Base-by-base conservation (phyloP, 805 yeast species). In the Tetrapisispora iriomotensis region DNA sequence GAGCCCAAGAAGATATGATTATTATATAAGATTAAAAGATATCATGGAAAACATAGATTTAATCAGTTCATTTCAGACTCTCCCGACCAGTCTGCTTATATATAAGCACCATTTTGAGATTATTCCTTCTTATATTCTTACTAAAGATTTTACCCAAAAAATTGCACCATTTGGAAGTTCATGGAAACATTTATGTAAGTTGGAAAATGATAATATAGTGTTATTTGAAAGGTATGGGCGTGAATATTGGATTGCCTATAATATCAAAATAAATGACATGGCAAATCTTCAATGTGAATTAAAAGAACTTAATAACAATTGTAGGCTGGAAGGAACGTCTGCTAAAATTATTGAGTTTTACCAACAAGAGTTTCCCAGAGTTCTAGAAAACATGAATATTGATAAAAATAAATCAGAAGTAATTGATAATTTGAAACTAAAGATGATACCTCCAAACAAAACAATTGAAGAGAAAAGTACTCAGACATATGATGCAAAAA, bases 181-280 rank as follows among this genome's bases (percentile, higher is more conserved):
- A 8, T 37, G 40, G 30, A 47, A 39, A 20, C 42, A 47, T 38
- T 6, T 49, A 10, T 37, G 34, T 17, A 30, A 36, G 29, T 29
- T 30, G 12, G 22, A n/a, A 2, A 21, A 38, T 33, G 29, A 37
- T 22, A 22, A 30, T 2, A 22, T 14, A 17, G 38, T 41, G 31
- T 22, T 51, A 17, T 29, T 55, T 13, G 60, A 56, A 23, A 41
- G 44, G 19, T 56, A 56, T 40, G 47, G 48, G 6, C 35, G 39
- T 12, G 33, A 38, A 8, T 47, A 36, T 27, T 53, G 54, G 50
- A 31, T 49, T 8, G 37, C 36, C 19, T 54, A 54, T 49, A 22
- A 34, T 23, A 36, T 43, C 10, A 25, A 22, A 23, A 29, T 31
- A 12, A 21, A 37, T 4, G 36, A 43, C 30, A 29, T 27, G 9